Conservation (phyloP, 495 filamentous ascomycete species). For the Hypoxylon cercidicola region DNA sequence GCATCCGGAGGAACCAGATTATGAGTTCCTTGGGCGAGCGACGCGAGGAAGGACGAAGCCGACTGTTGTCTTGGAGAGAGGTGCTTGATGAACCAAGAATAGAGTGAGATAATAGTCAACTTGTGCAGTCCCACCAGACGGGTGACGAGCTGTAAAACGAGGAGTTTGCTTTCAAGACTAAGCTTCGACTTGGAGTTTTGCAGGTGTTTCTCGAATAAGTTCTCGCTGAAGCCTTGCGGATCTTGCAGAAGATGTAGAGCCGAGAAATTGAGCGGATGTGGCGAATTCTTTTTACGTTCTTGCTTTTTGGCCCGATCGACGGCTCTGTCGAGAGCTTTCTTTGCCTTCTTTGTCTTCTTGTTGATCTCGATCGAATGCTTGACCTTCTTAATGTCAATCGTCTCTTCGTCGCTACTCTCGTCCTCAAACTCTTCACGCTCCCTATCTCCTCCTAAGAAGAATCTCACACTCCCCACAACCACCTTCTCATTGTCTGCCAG, state of each 20-base stretch:
- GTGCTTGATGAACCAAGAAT: constrained; percentile 84
- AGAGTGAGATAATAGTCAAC: constrained; percentile 69
- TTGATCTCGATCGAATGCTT: constrained; percentile 89
- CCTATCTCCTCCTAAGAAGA: constrained; percentile 87
- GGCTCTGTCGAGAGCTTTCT: constrained; percentile 80
- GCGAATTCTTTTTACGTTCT: constrained; percentile 86
- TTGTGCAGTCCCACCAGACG: constrained; percentile 94
- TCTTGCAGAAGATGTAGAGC: constrained; percentile 94
- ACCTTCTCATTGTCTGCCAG: constrained; percentile 90
- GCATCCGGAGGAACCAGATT: constrained; percentile 92
- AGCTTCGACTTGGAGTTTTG: constrained; percentile 87
- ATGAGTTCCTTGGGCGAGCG: constrained; percentile 90
- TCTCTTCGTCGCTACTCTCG: constrained; percentile 84
- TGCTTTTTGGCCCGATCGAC: constrained; percentile 77
- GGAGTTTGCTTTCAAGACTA: constrained; percentile 88
- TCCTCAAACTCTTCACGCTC: constrained; percentile 93
- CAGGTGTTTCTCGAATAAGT: constrained; percentile 88
- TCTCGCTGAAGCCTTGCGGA: constrained; percentile 93
- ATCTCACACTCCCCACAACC: constrained; percentile 83
- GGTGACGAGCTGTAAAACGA: constrained; percentile 87
- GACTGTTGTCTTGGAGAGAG: constrained; percentile 88
- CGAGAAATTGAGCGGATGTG: constrained; percentile 93
- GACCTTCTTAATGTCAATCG: constrained; percentile 79
- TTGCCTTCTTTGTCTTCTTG: constrained; percentile 93
- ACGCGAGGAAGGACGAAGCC: constrained; percentile 94